phyloP scores from a whole-genome alignment of 202 grass and related monocot species.

The Brachypodium distachyon region DNA sequence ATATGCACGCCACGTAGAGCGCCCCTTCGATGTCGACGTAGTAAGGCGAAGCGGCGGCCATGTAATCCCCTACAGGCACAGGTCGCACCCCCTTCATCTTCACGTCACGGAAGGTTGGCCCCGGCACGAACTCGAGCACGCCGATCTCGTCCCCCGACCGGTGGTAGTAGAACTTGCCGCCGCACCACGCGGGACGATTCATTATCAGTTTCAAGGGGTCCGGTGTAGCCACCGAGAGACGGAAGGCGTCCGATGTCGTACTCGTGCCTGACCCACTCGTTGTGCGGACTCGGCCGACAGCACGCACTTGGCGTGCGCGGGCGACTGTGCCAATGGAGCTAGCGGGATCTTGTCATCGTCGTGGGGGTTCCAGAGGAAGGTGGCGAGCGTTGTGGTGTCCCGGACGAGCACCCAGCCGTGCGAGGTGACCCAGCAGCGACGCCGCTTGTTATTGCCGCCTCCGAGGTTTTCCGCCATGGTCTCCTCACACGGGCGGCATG shows the following conservation, averaged over 20 bases:
- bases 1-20: not conserved
- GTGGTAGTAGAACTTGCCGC: not conserved
- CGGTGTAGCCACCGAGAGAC: not conserved
- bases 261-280: not conserved
- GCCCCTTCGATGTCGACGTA: not conserved
- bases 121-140: not conserved
- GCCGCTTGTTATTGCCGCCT: not conserved
- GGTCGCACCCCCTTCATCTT: not conserved
- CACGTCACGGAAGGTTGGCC: not conserved
- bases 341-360: not conserved
- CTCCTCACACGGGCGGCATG: not conserved
- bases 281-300: not conserved
- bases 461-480: not conserved
- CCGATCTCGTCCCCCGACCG: not conserved
- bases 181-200: not conserved
- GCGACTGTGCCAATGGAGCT: not conserved
- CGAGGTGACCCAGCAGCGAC: not conserved
- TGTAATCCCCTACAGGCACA: not conserved
- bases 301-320: not conserved
- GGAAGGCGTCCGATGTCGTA: not conserved
- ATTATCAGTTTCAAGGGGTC: not conserved
- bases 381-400: not conserved
- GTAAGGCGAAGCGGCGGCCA: not conserved
- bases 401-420: not conserved
- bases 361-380: not conserved